These are phyloP conservation scores for Pythium aristosporum DNA, from an alignment of 352 stramenopile species.

Conservation along the genomic window DNA sequence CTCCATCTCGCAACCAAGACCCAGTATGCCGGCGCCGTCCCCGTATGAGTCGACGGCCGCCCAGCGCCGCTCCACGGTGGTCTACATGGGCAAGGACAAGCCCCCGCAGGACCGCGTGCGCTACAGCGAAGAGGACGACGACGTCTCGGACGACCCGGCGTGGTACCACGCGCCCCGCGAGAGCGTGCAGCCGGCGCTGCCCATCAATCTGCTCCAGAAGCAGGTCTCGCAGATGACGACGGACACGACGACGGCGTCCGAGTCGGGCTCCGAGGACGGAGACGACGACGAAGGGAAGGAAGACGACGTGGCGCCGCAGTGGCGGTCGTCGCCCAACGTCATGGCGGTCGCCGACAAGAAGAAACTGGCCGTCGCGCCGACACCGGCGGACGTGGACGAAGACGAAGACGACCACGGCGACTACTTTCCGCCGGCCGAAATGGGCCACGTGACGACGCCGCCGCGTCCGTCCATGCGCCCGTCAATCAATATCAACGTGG, in stretches of 20 bases:
- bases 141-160: conserved; percentile 61
- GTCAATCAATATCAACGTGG: conserved; percentile 5
- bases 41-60: conserved; percentile 32
- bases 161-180: conserved; percentile 68
- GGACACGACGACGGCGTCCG: conserved; percentile 14
- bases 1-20: not conserved
- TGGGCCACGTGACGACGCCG: conserved; percentile 16
- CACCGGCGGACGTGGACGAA: conserved; percentile 30
- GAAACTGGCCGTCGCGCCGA: conserved; percentile 4
- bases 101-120: conserved; percentile 16
- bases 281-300: conserved; percentile 7
- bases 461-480: conserved; percentile 6
- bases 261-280: conserved; percentile 7
- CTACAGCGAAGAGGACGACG: conserved; percentile 48
- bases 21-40: not conserved
- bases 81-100: conserved; percentile 27
- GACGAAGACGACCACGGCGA: conserved; percentile 23
- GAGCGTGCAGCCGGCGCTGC: conserved; percentile 55
- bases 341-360: not conserved
- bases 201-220: conserved; percentile 65
- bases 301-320: conserved; percentile 17
- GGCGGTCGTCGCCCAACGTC: conserved; percentile 9
- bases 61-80: conserved; percentile 37
- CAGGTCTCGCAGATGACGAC: conserved; percentile 20
- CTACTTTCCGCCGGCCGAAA: conserved; percentile 19